Base-by-base conservation (phyloP, 2,329 filamentous ascomycete genomes). In the Paraconiothyrium sp. region DNA sequence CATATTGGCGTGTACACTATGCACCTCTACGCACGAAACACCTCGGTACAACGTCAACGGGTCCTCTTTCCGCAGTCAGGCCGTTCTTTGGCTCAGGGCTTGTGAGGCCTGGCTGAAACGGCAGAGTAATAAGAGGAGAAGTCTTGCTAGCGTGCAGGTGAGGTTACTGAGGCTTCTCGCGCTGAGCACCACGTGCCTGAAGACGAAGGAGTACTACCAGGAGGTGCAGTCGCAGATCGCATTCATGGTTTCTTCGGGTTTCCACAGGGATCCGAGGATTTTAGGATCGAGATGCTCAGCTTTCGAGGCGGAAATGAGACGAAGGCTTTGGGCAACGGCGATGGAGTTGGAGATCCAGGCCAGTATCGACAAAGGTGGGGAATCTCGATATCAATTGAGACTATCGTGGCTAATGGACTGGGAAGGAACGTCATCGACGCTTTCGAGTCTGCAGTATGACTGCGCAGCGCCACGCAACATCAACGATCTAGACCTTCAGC, bases 271-370 rank as follows among this genome's bases (percentile, higher is more conserved):
- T 58, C 81, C 82, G 0, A 47, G 51, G 13, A 80, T 61, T 65
- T 79, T 56, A 70, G 78, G 60, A 65, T 48, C 20, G 13, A 55
- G 68, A 11, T 73, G 66, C 47, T 66, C 68, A 11, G 67, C 75
- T 1, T 81, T 83, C 39, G 80, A 84, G 57, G 80, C 81, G 46
- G 82, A 84, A 58, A 81, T 85, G 79, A 79, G 85, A 43, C 78
- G 84, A 41, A 80, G 85, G 54, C 76, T 88, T 3, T 88, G 86
- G 86, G 80, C 79, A 2, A 85, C 85, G 0, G 83, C 85, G 7
- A 69, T 85, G 4, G 85, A 87, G 65, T 72, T 87, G 48, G 85
- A 87, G 58, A 69, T 86, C 2, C 84, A 87, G 66, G 79, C 83
- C 2, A 82, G 84, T 1, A 76, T 87, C 16, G 84, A 87, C 62